Percentiles rank a stretch among this genome's conserved stretches.
Evolutionary conservation across 352 stramenopile genomes (phyloP).

Genomic region (Detonula confervacea): DNA sequence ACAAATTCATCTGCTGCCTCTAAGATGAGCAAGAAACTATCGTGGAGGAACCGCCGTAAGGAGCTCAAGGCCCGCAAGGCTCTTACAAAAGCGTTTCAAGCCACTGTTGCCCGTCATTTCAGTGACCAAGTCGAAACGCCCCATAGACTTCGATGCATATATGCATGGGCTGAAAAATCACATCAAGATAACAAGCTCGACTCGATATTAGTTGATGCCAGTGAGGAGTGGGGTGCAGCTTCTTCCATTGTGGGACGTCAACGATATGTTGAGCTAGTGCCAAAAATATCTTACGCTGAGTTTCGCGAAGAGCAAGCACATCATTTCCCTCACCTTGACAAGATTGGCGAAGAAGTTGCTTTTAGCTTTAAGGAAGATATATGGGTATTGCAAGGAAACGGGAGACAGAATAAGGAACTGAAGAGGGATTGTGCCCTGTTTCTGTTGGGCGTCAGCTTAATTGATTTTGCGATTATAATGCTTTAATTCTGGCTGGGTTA

Average conservation of each 20-base stretch:
- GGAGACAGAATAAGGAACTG: constrained; percentile 77
- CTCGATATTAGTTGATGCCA: constrained; percentile 77
- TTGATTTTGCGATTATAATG: constrained; percentile 70
- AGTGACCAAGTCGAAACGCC: constrained; percentile 81
- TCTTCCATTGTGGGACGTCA: constrained; percentile 66
- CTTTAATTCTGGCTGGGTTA: constrained; percentile 29
- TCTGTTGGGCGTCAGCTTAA: constrained; percentile 70
- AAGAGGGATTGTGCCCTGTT: constrained; percentile 76
- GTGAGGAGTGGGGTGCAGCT: constrained; percentile 54
- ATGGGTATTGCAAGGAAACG: constrained; percentile 77
- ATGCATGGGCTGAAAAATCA: constrained; percentile 84
- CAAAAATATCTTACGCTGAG: constrained; percentile 82
- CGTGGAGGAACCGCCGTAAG: constrained; percentile 65
- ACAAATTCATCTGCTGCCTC: constrained; percentile 6
- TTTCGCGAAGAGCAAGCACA: constrained; percentile 77
- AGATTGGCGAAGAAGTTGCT: constrained; percentile 68
- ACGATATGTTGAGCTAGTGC: constrained; percentile 82
- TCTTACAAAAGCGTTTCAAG: constrained; percentile 71
- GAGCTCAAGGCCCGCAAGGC: constrained; percentile 65
- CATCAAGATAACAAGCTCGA: constrained; percentile 83
- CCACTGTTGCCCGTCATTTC: constrained; percentile 69
- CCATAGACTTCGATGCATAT: constrained; percentile 83
- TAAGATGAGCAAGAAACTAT: constrained; percentile 39
- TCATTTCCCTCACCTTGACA: constrained; percentile 82
- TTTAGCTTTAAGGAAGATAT: constrained; percentile 84